Evolutionary conservation across 116 monocot species (phyloP).

Genomic region (Cymodocea nodosa): DNA sequence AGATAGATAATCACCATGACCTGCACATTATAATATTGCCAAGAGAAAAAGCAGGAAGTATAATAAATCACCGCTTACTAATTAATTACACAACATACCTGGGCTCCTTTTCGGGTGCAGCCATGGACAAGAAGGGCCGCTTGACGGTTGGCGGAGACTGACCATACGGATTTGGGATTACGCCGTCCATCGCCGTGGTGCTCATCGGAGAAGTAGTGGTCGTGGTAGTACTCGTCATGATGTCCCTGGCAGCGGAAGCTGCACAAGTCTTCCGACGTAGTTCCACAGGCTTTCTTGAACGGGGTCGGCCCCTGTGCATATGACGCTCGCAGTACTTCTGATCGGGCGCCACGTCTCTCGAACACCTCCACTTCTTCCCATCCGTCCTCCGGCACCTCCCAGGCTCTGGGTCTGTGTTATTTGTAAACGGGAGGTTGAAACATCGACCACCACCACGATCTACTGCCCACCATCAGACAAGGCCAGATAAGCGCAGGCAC

Average conservation of each 20-base stretch:
- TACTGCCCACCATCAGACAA: not conserved
- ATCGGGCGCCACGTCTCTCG: constrained; percentile 67
- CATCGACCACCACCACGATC: constrained; percentile 1
- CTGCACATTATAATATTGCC: not conserved
- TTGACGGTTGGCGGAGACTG: constrained; percentile 3
- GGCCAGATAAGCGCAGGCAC: constrained; percentile 1
- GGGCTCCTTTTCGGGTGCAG: constrained; percentile 13
- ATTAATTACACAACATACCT: constrained; percentile 8
- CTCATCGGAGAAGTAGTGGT: not conserved
- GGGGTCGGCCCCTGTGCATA: constrained; percentile 66
- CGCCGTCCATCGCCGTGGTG: not conserved
- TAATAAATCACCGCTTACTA: too few relatives aligned
- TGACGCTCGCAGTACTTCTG: constrained; percentile 91
- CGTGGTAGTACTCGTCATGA: not conserved
- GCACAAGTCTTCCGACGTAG: not conserved
- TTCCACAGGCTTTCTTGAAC: constrained; percentile 93
- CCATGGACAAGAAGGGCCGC: constrained; percentile 14
- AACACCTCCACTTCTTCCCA: constrained; percentile 99
- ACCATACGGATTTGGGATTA: not conserved
- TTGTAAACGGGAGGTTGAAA: constrained; percentile 11
- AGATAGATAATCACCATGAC: not conserved
- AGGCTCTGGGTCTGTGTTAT: constrained; percentile 75
- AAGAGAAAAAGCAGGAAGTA: too few relatives aligned
- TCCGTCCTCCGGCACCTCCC: constrained; percentile 89
- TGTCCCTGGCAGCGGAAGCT: not conserved